Conservation (phyloP, 176 grass and related monocot genomes). For the Eremochloa ophiuroides region DNA sequence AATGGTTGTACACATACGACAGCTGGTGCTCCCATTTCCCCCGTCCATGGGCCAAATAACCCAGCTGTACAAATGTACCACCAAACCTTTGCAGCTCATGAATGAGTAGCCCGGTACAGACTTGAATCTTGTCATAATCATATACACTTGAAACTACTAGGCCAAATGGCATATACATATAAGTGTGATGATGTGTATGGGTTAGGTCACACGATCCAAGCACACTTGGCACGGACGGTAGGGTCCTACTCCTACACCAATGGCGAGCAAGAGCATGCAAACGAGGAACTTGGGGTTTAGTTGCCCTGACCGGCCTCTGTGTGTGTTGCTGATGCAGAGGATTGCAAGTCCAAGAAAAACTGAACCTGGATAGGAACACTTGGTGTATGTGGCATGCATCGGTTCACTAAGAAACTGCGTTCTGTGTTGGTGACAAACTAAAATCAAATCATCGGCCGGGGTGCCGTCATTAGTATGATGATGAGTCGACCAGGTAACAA, state of each 20-base stretch:
- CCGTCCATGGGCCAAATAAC: constrained; percentile 2
- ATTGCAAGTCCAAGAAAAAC: constrained; percentile 8
- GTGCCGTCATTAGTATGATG: background rate
- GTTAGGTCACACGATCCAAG: constrained; percentile 20
- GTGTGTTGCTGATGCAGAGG: background rate
- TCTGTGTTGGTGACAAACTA: background rate
- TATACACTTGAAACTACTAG: constrained; percentile 24
- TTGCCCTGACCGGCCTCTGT: background rate
- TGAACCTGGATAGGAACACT: background rate
- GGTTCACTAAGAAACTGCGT: too few relatives aligned
- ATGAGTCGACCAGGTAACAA: constrained; percentile 17
- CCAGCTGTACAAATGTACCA: constrained; percentile 25
- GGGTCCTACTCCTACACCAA: constrained; percentile 12
- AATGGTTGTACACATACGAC: constrained; percentile 11
- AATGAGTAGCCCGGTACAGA: constrained; percentile 6
- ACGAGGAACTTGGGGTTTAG: background rate
- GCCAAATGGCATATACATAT: background rate
- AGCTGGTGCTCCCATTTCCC: constrained; percentile 13
- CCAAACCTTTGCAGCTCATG: constrained; percentile 45
- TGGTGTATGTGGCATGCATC: background rate
- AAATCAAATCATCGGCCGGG: background rate
- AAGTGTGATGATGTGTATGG: background rate
- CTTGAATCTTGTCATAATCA: too few relatives aligned
- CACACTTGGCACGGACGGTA: constrained; percentile 35
- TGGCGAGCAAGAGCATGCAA: background rate